Conservation (phyloP, 208 protist species). For the Strigomonas culicis region DNA sequence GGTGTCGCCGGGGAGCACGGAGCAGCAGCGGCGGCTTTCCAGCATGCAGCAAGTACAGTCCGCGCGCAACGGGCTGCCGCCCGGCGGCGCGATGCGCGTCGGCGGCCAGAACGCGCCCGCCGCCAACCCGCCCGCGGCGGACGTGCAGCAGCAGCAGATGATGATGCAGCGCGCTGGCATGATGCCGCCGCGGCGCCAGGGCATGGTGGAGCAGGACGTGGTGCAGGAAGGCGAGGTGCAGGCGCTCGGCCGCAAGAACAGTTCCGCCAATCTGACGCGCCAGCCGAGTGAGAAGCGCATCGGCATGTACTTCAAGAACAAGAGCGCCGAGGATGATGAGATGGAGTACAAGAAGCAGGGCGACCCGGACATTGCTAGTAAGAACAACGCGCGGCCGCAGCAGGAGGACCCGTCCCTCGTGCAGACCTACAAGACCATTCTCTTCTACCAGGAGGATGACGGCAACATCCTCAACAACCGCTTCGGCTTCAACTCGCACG, state of each 20-base stretch:
- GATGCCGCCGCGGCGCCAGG: slow-evolving; percentile 9
- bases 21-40: slow-evolving; percentile 8
- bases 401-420: slow-evolving; percentile 35
- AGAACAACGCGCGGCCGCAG: slow-evolving; percentile 18
- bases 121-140: slow-evolving; percentile 8
- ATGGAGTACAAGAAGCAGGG: slow-evolving; percentile 70
- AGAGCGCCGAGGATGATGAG: slow-evolving; percentile 25
- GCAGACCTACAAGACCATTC: slow-evolving; percentile 44
- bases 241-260: slow-evolving; percentile 41
- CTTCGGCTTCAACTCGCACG: neutral
- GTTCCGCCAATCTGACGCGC: slow-evolving; percentile 26
- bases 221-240: slow-evolving; percentile 31
- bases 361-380: slow-evolving; percentile 36
- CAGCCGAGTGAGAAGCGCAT: slow-evolving; percentile 64
- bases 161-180: neutral
- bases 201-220: slow-evolving; percentile 20
- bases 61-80: slow-evolving; percentile 8
- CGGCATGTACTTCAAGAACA: slow-evolving; percentile 83
- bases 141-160: slow-evolving; percentile 9
- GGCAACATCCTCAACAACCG: neutral
- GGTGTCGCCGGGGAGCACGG: neutral
- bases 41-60: slow-evolving; percentile 7
- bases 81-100: slow-evolving; percentile 2
- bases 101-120: neutral
- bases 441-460: slow-evolving; percentile 22